phyloP scores from a whole-genome alignment of 179 eudicot species.

The Heliamphora ciliata region DNA sequence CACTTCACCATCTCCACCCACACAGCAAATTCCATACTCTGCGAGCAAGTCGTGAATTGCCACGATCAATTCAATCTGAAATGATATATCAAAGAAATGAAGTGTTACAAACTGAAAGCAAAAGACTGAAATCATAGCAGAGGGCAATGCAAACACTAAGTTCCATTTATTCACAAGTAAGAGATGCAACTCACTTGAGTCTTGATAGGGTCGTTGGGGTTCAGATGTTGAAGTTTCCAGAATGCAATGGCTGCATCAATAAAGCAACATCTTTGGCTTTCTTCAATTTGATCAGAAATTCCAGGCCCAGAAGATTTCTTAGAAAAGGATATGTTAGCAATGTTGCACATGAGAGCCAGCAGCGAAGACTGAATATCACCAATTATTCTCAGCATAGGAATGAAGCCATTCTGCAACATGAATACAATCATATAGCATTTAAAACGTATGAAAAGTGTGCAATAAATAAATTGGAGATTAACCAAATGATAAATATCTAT shows the following conservation, averaged over 20 bases:
- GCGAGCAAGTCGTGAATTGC: constrained; percentile 92
- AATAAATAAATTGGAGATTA: neutral
- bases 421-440: constrained; percentile 10
- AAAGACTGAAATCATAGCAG: neutral
- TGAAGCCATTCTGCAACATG: constrained; percentile 44
- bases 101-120: neutral
- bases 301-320: constrained; percentile 51
- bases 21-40: constrained; percentile 89
- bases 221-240: constrained; percentile 87
- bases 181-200: constrained; percentile 55
- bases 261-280: constrained; percentile 55
- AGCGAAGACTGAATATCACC: constrained; percentile 70
- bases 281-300: constrained; percentile 47
- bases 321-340: constrained; percentile 44
- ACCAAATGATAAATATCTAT: neutral
- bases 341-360: constrained; percentile 66
- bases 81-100: constrained; percentile 16
- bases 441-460: neutral
- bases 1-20: constrained; percentile 67
- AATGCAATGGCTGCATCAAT: constrained; percentile 78
- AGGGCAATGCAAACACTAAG: neutral
- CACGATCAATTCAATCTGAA: constrained; percentile 65
- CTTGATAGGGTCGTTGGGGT: constrained; percentile 50
- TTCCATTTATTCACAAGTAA: neutral
- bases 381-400: constrained; percentile 38